Percentiles rank a stretch among this genome's conserved stretches.
phyloP scores from a whole-genome alignment of 1,284 basidiomycete genomes.

The Puccinia sorghi region DNA sequence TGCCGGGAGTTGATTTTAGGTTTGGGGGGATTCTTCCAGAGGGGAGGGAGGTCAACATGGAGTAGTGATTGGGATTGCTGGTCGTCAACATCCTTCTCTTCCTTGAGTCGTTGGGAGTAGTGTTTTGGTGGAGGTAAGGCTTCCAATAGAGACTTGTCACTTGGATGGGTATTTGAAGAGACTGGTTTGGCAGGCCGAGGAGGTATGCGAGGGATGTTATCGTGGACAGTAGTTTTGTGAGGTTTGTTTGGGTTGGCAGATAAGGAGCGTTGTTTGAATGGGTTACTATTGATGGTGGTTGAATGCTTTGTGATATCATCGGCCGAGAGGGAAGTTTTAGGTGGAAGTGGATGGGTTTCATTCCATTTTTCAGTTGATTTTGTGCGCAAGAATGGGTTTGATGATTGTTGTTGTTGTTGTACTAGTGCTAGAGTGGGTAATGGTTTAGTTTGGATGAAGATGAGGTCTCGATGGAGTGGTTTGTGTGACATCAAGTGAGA shows the following conservation, averaged over 20 bases:
- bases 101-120: constrained; percentile 9
- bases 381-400: not conserved
- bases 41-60: not conserved
- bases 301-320: not conserved
- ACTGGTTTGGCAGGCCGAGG: constrained; percentile 2
- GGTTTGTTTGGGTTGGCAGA: constrained; percentile 8
- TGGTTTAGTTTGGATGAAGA: constrained; percentile 39
- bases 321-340: not conserved
- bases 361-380: no score
- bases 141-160: constrained; percentile 17
- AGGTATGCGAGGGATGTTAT: constrained; percentile 21
- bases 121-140: constrained; percentile 37
- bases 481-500: constrained; percentile 2
- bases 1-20: not conserved
- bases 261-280: constrained; percentile 13
- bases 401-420: constrained; percentile 14
- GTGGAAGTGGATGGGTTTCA: not conserved
- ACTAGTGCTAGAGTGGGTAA: not conserved
- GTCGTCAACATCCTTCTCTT: not conserved
- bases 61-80: not conserved
- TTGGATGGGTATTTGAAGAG: constrained; percentile 1
- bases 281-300: not conserved
- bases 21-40: not conserved
- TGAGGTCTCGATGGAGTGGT: constrained; percentile 21
- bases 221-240: not conserved